phyloP scores from a whole-genome alignment of 306 rosid genomes.

The Senna tora region DNA sequence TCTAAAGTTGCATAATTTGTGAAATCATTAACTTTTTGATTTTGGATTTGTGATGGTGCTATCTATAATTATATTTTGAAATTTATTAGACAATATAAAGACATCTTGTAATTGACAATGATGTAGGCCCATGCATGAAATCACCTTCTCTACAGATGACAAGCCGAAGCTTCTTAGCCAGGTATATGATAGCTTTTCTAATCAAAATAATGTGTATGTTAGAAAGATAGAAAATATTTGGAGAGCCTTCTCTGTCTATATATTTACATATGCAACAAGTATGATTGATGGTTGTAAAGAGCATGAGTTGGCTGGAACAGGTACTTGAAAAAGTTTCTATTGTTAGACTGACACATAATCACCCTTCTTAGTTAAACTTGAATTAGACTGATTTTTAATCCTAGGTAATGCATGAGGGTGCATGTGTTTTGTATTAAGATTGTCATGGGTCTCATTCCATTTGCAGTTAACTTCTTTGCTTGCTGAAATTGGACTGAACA shows the following conservation, averaged over 20 bases:
- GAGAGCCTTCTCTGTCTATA: constrained; percentile 6
- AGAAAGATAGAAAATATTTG: constrained; percentile 1
- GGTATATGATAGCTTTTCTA: constrained; percentile 56
- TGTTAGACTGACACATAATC: background rate
- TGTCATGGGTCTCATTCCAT: constrained; percentile 37
- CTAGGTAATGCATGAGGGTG: constrained; percentile 16
- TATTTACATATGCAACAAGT: background rate
- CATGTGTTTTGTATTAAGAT: background rate
- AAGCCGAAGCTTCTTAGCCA: constrained; percentile 97
- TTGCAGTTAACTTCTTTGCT: constrained; percentile 95
- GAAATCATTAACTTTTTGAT: background rate
- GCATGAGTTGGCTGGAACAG: constrained; percentile 18
- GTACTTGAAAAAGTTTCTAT: constrained; percentile 12
- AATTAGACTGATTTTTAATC: constrained; percentile 24
- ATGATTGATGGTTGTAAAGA: constrained; percentile 27
- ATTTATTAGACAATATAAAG: constrained; percentile 3
- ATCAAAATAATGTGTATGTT: constrained; percentile 3
- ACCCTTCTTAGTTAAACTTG: constrained; percentile 30
- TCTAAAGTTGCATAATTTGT: constrained; percentile 14
- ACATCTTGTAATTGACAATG: constrained; percentile 42
- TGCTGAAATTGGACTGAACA: constrained; percentile 93
- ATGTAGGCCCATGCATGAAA: constrained; percentile 98
- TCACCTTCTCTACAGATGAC: constrained; percentile 92
- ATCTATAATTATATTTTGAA: constrained; percentile 28
- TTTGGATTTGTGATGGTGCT: constrained; percentile 11